Evolutionary conservation across 352 stramenopile species (phyloP), one percentile per base, ranked within the genome.

Genomic region (Pythium coloratum): DNA sequence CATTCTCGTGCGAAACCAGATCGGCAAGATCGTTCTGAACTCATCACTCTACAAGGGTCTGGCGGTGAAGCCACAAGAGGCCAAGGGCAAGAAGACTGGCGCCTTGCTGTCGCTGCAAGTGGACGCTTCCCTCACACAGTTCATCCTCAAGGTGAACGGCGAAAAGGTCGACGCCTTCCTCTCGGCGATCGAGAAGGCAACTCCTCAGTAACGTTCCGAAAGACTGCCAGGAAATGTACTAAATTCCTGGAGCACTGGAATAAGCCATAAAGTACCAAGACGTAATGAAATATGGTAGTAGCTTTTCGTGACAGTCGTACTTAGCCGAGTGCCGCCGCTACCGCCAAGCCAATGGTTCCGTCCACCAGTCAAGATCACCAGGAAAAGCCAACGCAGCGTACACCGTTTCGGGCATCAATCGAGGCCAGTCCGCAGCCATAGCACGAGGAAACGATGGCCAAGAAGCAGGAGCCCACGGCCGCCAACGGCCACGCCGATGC

Each of bases 21-120:
- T 94, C 56, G 88, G 88, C 67, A 96, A 94, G 80, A 85, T 96
- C 64, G 86, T 96, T 59, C 56, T 96, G 60, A 96, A 96, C 68
- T 74, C 88, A 33, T 72, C 77, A 28, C 61, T 96, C 54, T 96
- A 94, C 78, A 92, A 92, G 61, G 88, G 86, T 32, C 76, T 96
- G 65, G 70, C 53, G 34, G 64, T 94, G 50, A 82, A 77, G 66
- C 66, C 76, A 1, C 79, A 91, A 24, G 81, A 94, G 53, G 67
- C 72, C 54, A 93, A 92, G 70, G 84, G 86, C 62, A 95, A 94
- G 73, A 95, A 90, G 67, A 82, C 71, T 13, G 84, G 84, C 50
- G 83, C 86, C 40, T 73, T 85, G 28, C 62, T 95, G 20, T 75
- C 82, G 49, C 70, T 95, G 59, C 82, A 93, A 62, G 71, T 82